phyloP scores from a whole-genome alignment of 2,329 filamentous ascomycete genomes.

The Aspergillus sp. region DNA sequence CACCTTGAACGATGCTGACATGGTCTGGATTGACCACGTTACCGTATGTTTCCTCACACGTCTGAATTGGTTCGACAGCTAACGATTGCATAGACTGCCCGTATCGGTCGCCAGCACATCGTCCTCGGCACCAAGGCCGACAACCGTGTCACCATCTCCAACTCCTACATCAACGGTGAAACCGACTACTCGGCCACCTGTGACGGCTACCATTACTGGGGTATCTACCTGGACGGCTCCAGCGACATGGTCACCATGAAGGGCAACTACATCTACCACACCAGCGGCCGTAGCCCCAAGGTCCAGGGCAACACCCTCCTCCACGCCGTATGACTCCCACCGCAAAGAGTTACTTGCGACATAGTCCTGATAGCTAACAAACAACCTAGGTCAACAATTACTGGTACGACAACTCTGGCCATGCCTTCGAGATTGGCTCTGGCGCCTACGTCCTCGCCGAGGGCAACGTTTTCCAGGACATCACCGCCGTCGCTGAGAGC shows the following conservation, averaged over 20 bases:
- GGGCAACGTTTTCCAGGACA: constrained; percentile 58
- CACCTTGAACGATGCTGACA: constrained; percentile 45
- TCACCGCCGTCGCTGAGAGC: constrained; percentile 43
- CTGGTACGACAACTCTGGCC: constrained; percentile 54
- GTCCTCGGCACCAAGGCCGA: constrained; percentile 55
- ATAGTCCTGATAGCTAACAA: background rate
- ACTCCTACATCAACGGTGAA: constrained; percentile 57
- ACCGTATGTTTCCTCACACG: constrained; percentile 12
- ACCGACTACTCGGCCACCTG: constrained; percentile 56
- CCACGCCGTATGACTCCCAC: constrained; percentile 44
- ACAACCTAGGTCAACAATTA: constrained; percentile 52
- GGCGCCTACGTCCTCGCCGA: constrained; percentile 52
- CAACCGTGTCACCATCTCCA: constrained; percentile 58
- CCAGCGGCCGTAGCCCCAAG: constrained; percentile 57
- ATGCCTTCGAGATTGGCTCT: constrained; percentile 55
- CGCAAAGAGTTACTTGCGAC: too few species aligned
- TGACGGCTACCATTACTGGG: constrained; percentile 61
- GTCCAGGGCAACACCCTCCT: constrained; percentile 55
- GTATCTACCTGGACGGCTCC: constrained; percentile 55
- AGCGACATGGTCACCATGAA: constrained; percentile 58
- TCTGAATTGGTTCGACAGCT: background rate
- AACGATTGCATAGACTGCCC: constrained; percentile 43
- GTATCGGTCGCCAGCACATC: constrained; percentile 59
- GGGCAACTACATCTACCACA: constrained; percentile 61
- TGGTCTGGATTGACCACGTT: constrained; percentile 47